Evolutionary conservation across 495 filamentous ascomycete genomes (phyloP), one percentile per base, ranked within the genome.

Genomic region (Arthonia radiata): DNA sequence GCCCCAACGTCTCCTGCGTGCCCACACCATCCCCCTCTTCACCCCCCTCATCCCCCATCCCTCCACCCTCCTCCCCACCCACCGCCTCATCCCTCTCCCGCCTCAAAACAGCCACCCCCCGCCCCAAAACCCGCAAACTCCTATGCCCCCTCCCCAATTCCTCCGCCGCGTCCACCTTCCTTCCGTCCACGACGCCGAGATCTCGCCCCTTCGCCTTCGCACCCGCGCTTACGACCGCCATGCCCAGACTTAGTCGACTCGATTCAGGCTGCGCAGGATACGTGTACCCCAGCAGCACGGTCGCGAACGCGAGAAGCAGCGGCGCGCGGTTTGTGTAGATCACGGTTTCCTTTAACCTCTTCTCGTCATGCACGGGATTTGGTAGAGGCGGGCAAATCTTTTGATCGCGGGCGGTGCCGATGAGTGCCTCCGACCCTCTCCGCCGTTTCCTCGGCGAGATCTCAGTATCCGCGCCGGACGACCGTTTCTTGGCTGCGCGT

Each of bases 201-300:
- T 56, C 75, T 22, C 70, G 56, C 15, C 77, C 78, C 40, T 79
- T 79, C 9, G 61, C 64, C 31, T 68, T 57, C 31, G 66, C 74
- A 36, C 80, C 81, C 18, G 64, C 63, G 39, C 75, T 79, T 13
- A 82, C 71, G 5, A 81, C 62, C 1, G 72, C 76, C 40, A 83
- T 76, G 0, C 61, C 74, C 13, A 89, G 49, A 41, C 76, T 82
- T 13, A 86, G 46, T 23, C 75, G 56, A 36, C 75, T 78, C 4
- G 72, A 80, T n/a, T 70, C 52, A 3, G 78, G 78, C 41, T 89
- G 78, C 32, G 71, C 66, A 0, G 77, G 73, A 68, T 78, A 82
- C 0, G 77, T 81, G 38, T 70, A 65, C 28, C 69, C 70, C 24
- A 82, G 37, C 27, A 82, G 42, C 31, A 59, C 59, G 10, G 80